Evolutionary conservation across 2,329 filamentous ascomycete species (phyloP).

Genomic region (Tolypocladium ovalisporum): DNA sequence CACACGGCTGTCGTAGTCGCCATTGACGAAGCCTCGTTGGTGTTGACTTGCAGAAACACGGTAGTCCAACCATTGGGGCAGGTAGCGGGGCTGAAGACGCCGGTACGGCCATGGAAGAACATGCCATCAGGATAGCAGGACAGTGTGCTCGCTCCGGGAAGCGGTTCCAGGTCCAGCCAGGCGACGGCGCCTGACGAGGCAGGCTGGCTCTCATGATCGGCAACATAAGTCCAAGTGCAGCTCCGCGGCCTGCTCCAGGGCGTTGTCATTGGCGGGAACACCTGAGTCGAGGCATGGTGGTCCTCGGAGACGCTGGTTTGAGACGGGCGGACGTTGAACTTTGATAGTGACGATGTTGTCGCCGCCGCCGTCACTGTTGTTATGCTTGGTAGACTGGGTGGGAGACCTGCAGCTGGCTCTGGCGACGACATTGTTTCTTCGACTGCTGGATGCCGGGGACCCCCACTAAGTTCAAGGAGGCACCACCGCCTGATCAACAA

Average conservation of each 20-base stretch:
- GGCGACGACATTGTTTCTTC: slow-evolving; percentile 5
- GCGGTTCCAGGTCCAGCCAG: slow-evolving; percentile 25
- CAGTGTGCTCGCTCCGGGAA: slow-evolving; percentile 22
- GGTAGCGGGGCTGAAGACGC: slow-evolving; percentile 27
- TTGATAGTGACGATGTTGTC: slow-evolving; percentile 4
- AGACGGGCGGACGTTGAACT: not conserved
- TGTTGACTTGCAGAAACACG: slow-evolving; percentile 19
- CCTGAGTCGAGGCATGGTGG: slow-evolving; percentile 7
- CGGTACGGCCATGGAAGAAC: slow-evolving; percentile 24
- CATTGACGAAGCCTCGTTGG: slow-evolving; percentile 13
- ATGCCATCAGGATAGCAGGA: slow-evolving; percentile 30
- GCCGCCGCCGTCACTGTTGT: not conserved
- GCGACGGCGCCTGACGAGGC: slow-evolving; percentile 19
- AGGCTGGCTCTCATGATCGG: slow-evolving; percentile 12
- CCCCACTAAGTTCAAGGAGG: not conserved
- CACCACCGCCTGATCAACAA: not conserved
- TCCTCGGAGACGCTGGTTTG: not conserved
- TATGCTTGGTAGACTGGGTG: slow-evolving; percentile 1
- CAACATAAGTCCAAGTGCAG: slow-evolving; percentile 28
- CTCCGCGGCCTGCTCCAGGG: slow-evolving; percentile 22
- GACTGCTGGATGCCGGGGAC: not conserved
- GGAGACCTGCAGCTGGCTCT: not conserved
- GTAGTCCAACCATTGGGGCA: slow-evolving; percentile 30
- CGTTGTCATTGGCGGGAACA: slow-evolving; percentile 25
- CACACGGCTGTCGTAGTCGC: slow-evolving; percentile 28